Base-by-base conservation (phyloP, 176 grass and related monocot species). In the Puya raimondii region DNA sequence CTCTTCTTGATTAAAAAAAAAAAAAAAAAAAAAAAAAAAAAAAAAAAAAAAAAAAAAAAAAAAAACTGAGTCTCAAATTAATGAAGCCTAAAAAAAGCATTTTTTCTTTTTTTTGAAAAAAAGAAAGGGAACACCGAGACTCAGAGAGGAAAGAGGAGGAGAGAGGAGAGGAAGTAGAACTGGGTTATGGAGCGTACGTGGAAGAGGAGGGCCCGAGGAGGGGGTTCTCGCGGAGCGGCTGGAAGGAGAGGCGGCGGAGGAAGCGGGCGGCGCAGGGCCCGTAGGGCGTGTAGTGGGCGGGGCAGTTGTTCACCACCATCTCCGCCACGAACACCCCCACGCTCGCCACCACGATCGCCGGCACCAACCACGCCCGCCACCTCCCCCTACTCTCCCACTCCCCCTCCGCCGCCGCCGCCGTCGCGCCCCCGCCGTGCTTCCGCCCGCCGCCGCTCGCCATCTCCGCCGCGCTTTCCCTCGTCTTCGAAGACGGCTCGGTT, bases 381-480 rank as follows among this genome's bases (percentile, higher is more conserved):
- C 29, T 5, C 29, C 29, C 29, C 29, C 3, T 33, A 2, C 0
- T 5, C 29, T 3, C 3, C 29, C 4, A 4, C 29, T 5, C 3
- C 29, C 4, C 29, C 29, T 0, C 29, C 80, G 2, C 70, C 33
- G 6, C 87, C 76, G 58, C 47, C 68, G 70, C 53, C 72, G 74
- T 51, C 75, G 68, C 29, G 4, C 72, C 67, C 18, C 80, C 68
- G 16, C 73, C 69, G 71, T 87, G 86, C 65, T 72, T 74, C 17
- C 79, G 72, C 64, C 75, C 67, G 50, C 78, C 74, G 18, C 73
- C 69, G 65, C 71, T 74, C 58, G 76, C 78, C 86, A 86, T 89
- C 56, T 21, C 56, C 4, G n/a, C 56, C 56, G 56, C 56, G 6
- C 56, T 59, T 59, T 9, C 12, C 56, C 15, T 18, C 56, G 16